These are phyloP conservation scores for Kurtzmaniella quercitrusa DNA, from an alignment of 1,139 yeast species.

Conservation along the genomic window DNA sequence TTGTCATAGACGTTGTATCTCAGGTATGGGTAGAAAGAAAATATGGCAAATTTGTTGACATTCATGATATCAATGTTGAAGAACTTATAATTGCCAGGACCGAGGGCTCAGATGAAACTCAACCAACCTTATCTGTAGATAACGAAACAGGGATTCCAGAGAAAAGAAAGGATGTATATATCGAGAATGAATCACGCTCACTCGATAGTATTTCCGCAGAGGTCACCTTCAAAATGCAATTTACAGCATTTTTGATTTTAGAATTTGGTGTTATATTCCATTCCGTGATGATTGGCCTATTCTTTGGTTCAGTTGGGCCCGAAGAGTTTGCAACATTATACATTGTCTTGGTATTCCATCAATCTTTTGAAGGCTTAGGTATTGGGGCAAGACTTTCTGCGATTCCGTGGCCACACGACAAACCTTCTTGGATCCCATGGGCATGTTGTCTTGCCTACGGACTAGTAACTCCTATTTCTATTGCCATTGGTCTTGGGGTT, in stretches of 20 bases:
- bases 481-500: background rate
- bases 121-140: background rate
- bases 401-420: background rate
- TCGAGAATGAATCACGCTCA: slow-evolving; percentile 3
- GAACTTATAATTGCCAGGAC: slow-evolving; percentile 3
- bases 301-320: background rate
- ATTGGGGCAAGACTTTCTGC: slow-evolving; percentile 1
- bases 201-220: slow-evolving; percentile 9
- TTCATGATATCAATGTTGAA: slow-evolving; percentile 8
- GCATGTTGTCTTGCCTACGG: slow-evolving; percentile 1
- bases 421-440: slow-evolving; percentile 1
- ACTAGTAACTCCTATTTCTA: background rate
- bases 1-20: slow-evolving; percentile 7
- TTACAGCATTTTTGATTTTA: slow-evolving; percentile 5
- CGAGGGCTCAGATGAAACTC: background rate
- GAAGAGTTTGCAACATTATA: background rate
- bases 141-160: background rate
- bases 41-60: background rate
- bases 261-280: slow-evolving; percentile 1
- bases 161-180: background rate
- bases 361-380: background rate
- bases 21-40: slow-evolving; percentile 7
- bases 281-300: background rate
- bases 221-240: slow-evolving; percentile 5
- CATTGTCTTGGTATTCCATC: background rate